These are phyloP conservation scores for Globisporangium recalcitrans DNA, from an alignment of 352 stramenopile genomes.

Conservation along the genomic window DNA sequence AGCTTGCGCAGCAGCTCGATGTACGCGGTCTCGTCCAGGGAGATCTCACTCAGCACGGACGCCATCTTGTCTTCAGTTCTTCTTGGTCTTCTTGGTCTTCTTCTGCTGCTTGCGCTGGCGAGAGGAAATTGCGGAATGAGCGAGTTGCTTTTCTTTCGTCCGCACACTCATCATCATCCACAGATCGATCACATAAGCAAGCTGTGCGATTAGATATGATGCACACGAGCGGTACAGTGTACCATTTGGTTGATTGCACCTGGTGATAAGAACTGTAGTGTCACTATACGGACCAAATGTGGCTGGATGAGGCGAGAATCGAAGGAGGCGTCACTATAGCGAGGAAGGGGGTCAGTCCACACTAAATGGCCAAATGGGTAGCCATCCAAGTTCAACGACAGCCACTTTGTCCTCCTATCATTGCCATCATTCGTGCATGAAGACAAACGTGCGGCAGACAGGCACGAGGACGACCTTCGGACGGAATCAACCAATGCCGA, in stretches of 20 bases:
- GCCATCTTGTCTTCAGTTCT: conserved; percentile 18
- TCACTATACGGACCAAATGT: neutral
- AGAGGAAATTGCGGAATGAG: conserved; percentile 10
- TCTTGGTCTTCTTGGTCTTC: neutral
- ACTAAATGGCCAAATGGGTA: neutral
- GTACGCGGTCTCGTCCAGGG: conserved; percentile 74
- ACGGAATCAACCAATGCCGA: too few species aligned
- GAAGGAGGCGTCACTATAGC: neutral
- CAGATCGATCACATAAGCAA: neutral
- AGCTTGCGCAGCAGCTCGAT: conserved; percentile 82
- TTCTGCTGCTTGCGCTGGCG: neutral
- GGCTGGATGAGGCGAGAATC: too few species aligned
- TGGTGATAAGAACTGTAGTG: neutral
- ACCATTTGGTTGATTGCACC: neutral
- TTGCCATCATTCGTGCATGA: too few species aligned
- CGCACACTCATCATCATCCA: conserved; percentile 5
- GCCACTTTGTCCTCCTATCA: too few species aligned
- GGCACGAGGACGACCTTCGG: too few species aligned
- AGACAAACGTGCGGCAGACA: too few species aligned
- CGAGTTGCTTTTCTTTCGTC: neutral
- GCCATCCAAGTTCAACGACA: neutral
- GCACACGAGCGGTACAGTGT: neutral
- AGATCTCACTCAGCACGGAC: conserved; percentile 31
- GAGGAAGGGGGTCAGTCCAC: neutral
- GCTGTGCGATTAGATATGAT: neutral